These are phyloP conservation scores for Plasmopara halstedii DNA, from an alignment of 352 stramenopile genomes.

Conservation along the genomic window DNA sequence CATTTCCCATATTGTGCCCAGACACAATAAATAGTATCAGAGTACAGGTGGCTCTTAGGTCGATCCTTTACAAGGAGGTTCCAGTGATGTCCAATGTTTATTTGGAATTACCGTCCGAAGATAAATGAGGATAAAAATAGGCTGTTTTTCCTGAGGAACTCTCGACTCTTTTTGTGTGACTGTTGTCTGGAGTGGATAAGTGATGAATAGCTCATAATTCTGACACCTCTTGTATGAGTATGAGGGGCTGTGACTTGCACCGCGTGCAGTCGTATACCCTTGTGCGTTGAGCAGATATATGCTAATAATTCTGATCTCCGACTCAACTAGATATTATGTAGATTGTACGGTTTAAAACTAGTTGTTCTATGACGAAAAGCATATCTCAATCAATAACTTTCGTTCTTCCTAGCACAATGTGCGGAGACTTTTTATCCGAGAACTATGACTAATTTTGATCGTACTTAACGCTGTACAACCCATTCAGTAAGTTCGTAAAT, in stretches of 20 bases:
- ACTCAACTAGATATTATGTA: conserved; percentile 1
- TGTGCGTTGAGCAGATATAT: conserved; percentile 76
- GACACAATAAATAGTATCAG: no score
- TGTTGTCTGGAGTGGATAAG: no score
- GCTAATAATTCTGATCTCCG: conserved; percentile 60
- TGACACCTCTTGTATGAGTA: conserved; percentile 90
- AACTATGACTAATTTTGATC: conserved; percentile 19
- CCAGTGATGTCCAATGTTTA: conserved; percentile 76
- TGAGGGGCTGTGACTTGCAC: conserved; percentile 37
- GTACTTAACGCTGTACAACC: conserved; percentile 8
- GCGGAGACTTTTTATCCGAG: conserved; percentile 56
- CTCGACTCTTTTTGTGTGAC: conserved; percentile 6
- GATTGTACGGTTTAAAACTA: no score
- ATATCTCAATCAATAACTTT: conserved; percentile 78
- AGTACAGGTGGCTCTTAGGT: no score
- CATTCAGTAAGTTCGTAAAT: background rate
- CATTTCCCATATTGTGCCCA: no score
- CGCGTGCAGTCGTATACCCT: conserved; percentile 41
- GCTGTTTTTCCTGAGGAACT: conserved; percentile 85
- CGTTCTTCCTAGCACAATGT: conserved; percentile 78
- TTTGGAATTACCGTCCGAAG: conserved; percentile 88
- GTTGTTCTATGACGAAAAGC: conserved; percentile 73
- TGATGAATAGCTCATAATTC: conserved; percentile 88
- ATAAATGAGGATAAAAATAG: conserved; percentile 76
- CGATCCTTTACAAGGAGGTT: no score